phyloP scores from a whole-genome alignment of 352 stramenopile genomes.

The Sclerospora graminicola region DNA sequence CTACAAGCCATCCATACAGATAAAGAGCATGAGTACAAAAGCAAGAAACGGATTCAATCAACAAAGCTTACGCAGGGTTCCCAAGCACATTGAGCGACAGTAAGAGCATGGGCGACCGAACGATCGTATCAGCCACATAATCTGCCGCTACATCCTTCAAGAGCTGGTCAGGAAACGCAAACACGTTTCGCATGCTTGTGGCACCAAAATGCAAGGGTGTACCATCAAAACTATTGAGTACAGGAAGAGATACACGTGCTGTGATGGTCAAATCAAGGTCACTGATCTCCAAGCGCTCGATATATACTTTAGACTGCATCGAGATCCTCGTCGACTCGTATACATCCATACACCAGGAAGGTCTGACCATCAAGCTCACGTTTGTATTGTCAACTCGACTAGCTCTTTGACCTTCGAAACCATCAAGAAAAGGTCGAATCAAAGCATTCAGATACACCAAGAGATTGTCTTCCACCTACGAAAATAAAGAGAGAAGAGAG shows the following conservation, averaged over 20 bases:
- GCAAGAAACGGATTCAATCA: neutral
- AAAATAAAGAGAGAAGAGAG: neutral
- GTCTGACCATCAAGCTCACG: too few relatives aligned
- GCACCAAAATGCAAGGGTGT: constrained; percentile 58
- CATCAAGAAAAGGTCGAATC: constrained; percentile 32
- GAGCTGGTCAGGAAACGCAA: constrained; percentile 61
- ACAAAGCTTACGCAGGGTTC: constrained; percentile 76
- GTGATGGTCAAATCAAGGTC: constrained; percentile 58
- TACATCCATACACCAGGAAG: constrained; percentile 12
- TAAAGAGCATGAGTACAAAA: constrained; percentile 2
- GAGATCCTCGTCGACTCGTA: constrained; percentile 17
- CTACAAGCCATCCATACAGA: constrained; percentile 25
- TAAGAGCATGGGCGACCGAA: constrained; percentile 63
- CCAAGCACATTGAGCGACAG: constrained; percentile 83
- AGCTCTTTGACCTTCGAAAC: constrained; percentile 15
- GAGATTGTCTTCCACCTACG: constrained; percentile 49
- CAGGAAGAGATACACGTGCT: constrained; percentile 59
- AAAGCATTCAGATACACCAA: constrained; percentile 37
- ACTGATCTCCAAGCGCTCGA: constrained; percentile 47
- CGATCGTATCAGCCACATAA: constrained; percentile 72
- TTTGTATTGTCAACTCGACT: neutral
- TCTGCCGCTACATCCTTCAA: constrained; percentile 75
- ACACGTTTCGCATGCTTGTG: constrained; percentile 49
- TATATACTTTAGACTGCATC: constrained; percentile 49
- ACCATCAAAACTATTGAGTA: constrained; percentile 75